Evolutionary conservation across 2,329 filamentous ascomycete species (phyloP), one percentile per base, ranked within the genome.

Genomic region (Sporothrix luriei): DNA sequence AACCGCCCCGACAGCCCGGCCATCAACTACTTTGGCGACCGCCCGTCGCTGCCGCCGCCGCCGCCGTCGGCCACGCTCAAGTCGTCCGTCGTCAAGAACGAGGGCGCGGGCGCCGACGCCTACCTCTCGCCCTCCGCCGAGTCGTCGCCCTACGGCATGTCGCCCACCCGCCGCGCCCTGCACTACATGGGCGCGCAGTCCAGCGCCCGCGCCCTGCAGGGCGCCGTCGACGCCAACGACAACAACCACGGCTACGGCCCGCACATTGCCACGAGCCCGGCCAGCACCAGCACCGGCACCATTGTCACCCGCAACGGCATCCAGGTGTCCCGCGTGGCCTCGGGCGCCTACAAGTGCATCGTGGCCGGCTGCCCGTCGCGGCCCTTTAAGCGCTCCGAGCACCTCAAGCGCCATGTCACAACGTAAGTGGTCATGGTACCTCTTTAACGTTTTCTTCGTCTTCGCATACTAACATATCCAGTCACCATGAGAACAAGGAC

Each of bases 381-480:
- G 73, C 80, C 80, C 0, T 86, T 84, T 71, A 82, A 83, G 73
- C 80, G 85, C 69, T 83, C 82, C 29, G 85, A 87, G 75, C 85
- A 87, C 72, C 77, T 87, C 21, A 87, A 86, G 78, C 80, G 85
- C 38, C 85, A 87, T 74, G 79, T 82, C 66, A 80, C 80, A 68
- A 83, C 83, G 84, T 86, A 74, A 79, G 83, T 80, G 38, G 46
- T 33, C 26, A 19, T 51, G 4, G 1, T 21, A 16, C 51, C 2
- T 33, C 24, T 51, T 24, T 59, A 5, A 4, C 24, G 51, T 69
- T 51, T 61, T 16, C n/a, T 57, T n/a, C n/a, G n/a, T n/a, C n/a
- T n/a, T n/a, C n/a, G n/a, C n/a, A 10, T 33, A 7, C 19, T 57
- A 26, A 72, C 62, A 40, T 16, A 11, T 40, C 16, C 13, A 73